Base-by-base conservation (phyloP, 306 rosid species). In the Parietaria judaica region DNA sequence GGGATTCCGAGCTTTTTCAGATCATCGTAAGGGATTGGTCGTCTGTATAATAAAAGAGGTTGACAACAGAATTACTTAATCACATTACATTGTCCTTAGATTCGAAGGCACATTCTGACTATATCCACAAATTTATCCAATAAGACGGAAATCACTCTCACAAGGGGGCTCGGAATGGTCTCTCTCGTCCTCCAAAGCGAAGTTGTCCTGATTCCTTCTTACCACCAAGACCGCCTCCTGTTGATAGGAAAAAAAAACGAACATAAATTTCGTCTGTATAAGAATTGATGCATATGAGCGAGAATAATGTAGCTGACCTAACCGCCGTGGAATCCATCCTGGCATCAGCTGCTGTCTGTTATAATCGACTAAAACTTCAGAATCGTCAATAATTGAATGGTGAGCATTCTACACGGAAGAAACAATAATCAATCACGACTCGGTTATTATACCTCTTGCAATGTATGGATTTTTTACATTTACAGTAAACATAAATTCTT, bases 131-230 rank as follows among this genome's bases (percentile, higher is more conserved):
- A 39, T 39, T 39, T 37, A 66, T 58, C 15, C 64, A 31, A 65
- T 35, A 38, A 68, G 58, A 61, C 36, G 62, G 70, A 70, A 66
- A 8, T 4, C 23, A 55, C 62, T 57, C 64, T 64, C 82, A 91
- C 91, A 91, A 59, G 54, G 96, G 96, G 67, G 96, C 98, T 47
- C 85, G 96, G 58, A 91, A 91, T 45, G 98, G 98, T 69, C 86
- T 85, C 63, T 85, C 98, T 68, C 96, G 82, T 73, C 98, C 98
- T 47, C 98, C 98, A 71, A 91, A 91, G 38, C 98, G 95, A 67
- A 91, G 95, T 68, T 91, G 98, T 61, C 98, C 98, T 7, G 98
- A 91, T 74, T 91, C 97, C 79, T 91, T 91, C 81, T 77, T 78
- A 66, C 97, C 95, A 60, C 97, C 87, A 66, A 91, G 90, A 63